phyloP scores from a whole-genome alignment of 2,329 filamentous ascomycete genomes.

The Thermoascus crustaceus region DNA sequence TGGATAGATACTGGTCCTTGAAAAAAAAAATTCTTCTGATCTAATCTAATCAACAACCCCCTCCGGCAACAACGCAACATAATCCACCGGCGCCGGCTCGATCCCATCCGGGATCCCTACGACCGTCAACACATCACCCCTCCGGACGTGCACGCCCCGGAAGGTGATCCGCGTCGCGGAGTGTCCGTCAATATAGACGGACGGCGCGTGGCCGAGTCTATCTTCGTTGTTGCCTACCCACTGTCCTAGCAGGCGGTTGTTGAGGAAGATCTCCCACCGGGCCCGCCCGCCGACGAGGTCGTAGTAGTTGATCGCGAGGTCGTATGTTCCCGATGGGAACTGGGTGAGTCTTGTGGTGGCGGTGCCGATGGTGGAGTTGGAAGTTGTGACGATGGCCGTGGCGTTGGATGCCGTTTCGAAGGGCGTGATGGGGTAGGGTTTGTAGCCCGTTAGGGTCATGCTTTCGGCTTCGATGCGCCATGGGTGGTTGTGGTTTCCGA shows the following conservation, averaged over 20 bases:
- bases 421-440: constrained; percentile 45
- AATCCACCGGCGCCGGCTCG: constrained; percentile 60
- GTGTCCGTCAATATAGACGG: constrained; percentile 55
- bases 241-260: constrained; percentile 44
- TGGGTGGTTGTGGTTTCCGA: constrained; percentile 54
- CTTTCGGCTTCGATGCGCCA: constrained; percentile 62
- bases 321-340: constrained; percentile 49
- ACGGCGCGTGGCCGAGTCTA: constrained; percentile 50
- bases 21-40: too few relatives aligned
- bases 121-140: constrained; percentile 48
- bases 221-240: constrained; percentile 57
- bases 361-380: constrained; percentile 45
- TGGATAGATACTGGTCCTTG: too few relatives aligned
- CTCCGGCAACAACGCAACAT: constrained; percentile 53
- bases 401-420: constrained; percentile 52
- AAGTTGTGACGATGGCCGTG: constrained; percentile 48
- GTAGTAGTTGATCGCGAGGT: constrained; percentile 59
- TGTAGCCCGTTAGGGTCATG: constrained; percentile 55
- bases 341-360: constrained; percentile 41
- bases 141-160: constrained; percentile 39
- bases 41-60: constrained; percentile 51
- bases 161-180: constrained; percentile 58
- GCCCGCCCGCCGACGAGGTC: constrained; percentile 54
- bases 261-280: constrained; percentile 48
- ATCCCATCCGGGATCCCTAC: constrained; percentile 51